Evolutionary conservation across 148 eudicot species (phyloP), one percentile per base, ranked within the genome.

Genomic region (Cornus suecica): DNA sequence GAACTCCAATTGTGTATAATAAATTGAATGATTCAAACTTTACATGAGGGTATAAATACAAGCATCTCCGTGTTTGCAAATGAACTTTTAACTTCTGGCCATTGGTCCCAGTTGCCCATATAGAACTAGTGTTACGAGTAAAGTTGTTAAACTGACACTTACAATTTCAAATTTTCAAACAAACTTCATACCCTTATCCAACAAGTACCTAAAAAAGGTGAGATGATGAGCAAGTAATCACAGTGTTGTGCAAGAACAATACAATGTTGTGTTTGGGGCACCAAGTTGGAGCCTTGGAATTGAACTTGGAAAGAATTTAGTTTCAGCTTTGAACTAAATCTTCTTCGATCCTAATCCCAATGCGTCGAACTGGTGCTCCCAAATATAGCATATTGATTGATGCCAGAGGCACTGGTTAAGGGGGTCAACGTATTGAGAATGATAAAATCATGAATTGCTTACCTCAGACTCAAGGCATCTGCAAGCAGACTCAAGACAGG

Each of bases 401-500:
- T 65, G 20, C 32, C 64, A 37, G 37, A 69, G 25, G 37, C 54
- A 42, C 7, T 37, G 42, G 1, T 37, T 37, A 37, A 29, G 4
- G 29, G 11, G 23, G 24, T 22, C 27, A 22, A 58, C 6, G 7
- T 3, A 6, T 29, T 51, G 15, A 9, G 16, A 20, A 31, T 37
- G 22, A 27, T 30, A 23, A 70, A 32, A 70, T 52, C 4, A 25
- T 3, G 67, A 68, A 71, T 15, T 28, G 62, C 74, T 28, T 83
- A 88, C 92, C 86, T 89, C 90, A 51, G 76, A 77, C 54, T 89
- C 92, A 16, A 89, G 78, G 68, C 88, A 86, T 82, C 83, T 86
- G 79, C 92, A 89, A 74, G 90, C 84, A 65, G 90, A 81, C 77
- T 86, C 92, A 45, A 89, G 78, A 70, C 92, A 89, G 63, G 80